These are phyloP conservation scores for Xerocomellus intermedius DNA, from an alignment of 768 basidiomycete genomes.

Conservation along the genomic window DNA sequence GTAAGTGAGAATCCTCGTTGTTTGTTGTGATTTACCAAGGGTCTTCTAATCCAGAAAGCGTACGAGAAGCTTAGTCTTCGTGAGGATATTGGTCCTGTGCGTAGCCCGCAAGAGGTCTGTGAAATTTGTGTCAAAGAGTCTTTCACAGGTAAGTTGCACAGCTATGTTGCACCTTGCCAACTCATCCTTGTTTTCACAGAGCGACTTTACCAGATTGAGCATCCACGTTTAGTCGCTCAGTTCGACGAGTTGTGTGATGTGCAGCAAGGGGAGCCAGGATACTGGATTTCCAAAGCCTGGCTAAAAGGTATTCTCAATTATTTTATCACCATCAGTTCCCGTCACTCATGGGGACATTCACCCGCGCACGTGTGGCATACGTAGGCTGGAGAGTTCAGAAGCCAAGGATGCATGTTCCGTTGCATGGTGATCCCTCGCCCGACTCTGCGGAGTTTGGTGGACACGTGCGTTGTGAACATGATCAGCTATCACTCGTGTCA, in stretches of 20 bases:
- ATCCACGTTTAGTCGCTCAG: constrained; percentile 55
- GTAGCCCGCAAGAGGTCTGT: constrained; percentile 57
- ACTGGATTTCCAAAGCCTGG: constrained; percentile 82
- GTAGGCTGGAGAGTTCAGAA: constrained; percentile 71
- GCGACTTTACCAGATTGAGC: constrained; percentile 64
- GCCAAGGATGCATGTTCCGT: constrained; percentile 73
- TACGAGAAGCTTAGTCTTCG: constrained; percentile 29
- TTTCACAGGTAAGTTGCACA: constrained; percentile 52
- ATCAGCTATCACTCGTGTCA: constrained; percentile 51
- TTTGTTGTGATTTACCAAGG: background rate
- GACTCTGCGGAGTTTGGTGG: constrained; percentile 52
- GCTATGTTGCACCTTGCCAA: background rate
- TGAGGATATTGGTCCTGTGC: constrained; percentile 49
- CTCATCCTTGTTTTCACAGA: constrained; percentile 41
- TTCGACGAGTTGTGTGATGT: constrained; percentile 56
- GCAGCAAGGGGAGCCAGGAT: constrained; percentile 43
- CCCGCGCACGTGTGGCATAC: constrained; percentile 4
- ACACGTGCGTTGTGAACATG: constrained; percentile 76
- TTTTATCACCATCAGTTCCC: constrained; percentile 9
- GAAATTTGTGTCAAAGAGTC: constrained; percentile 50
- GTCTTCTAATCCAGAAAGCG: constrained; percentile 16
- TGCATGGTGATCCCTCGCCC: constrained; percentile 64
- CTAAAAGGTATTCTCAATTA: constrained; percentile 52
- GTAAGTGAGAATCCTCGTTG: constrained; percentile 34
- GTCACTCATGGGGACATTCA: constrained; percentile 11